Percentiles rank a stretch among this genome's conserved stretches.
Evolutionary conservation across 2,329 filamentous ascomycete species (phyloP).

Genomic region (Talaromyces sp.): DNA sequence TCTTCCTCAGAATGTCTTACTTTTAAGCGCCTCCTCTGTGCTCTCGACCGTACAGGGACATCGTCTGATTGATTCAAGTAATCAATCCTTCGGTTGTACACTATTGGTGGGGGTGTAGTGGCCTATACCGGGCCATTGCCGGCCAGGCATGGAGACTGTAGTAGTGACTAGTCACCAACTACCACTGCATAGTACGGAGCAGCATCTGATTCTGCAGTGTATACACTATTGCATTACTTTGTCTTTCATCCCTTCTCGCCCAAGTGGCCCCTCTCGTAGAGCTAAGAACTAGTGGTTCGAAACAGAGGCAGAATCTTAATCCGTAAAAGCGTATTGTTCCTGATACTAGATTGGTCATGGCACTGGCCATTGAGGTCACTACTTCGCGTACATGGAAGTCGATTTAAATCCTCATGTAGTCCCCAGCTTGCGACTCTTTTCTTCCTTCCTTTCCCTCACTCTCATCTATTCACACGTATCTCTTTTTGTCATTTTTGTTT

Average conservation of each 20-base stretch:
- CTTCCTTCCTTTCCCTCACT: not conserved
- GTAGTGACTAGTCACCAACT: too few relatives aligned
- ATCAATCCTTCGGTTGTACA: not conserved
- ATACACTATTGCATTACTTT: not conserved
- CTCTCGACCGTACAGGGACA: conserved; percentile 1
- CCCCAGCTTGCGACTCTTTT: not conserved
- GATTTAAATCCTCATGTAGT: conserved; percentile 14
- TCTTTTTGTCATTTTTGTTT: conserved; percentile 13
- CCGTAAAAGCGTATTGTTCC: not conserved
- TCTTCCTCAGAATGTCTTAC: conserved; percentile 28
- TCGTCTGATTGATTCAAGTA: conserved; percentile 9
- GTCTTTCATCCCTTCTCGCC: not conserved
- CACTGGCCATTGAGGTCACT: not conserved
- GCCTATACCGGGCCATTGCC: too few relatives aligned
- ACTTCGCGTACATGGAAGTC: not conserved
- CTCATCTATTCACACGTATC: not conserved
- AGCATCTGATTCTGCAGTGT: not conserved
- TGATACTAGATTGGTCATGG: not conserved
- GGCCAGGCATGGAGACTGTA: too few relatives aligned
- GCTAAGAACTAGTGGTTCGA: conserved; percentile 2
- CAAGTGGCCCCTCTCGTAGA: conserved; percentile 1
- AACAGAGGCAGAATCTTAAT: conserved; percentile 2
- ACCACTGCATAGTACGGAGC: not conserved
- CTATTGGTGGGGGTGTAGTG: not conserved
- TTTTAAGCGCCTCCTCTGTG: conserved; percentile 2